Base-by-base conservation (phyloP, 139 green algal genomes). In the Chlorella sorokiniana region DNA sequence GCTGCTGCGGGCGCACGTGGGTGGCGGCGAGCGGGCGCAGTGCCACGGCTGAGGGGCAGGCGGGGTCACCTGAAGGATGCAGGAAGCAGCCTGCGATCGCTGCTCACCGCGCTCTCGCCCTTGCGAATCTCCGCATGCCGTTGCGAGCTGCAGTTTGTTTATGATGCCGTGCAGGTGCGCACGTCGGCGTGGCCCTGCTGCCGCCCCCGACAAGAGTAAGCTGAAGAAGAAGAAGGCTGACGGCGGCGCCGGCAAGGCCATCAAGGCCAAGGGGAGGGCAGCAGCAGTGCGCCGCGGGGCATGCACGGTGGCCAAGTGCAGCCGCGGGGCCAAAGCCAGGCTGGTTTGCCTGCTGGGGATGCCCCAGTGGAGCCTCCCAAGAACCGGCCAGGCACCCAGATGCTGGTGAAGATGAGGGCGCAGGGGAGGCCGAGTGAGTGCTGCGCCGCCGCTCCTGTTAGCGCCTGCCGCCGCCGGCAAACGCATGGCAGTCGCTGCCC, bases 161-260 rank as follows among this genome's bases (percentile, higher is more conserved):
- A 80, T 84, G 35, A 63, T 92, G 78, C 40, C 48, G 4, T 63
- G 76, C 77, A 82, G 91, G 88, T 16, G 92, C 91, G n/a, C 89
- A 96, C 78, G 93, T 98, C 52, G 95, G 95, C 14, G 94, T 98
- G 40, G 95, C 95, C 10, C 86, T 98, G 82, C 88, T 98, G 41
- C 61, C 89, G 27, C 89, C 89, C 41, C 81, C 37, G 65, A 85
- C 37, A 87, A 82, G 59, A 75, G 73, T 11, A 76, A 80, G 69
- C 18, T 56, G 38, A 87, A 88, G 82, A 48, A 71, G 52, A 44
- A 63, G 67, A 59, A 64, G 51, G 63, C 31, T 4, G 44, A 48
- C 1, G 8, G 33, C 8, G 54, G 42, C 20, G 7, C 35, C 20
- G 22, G 33, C 41, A 44, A 70, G 70, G 35, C 20, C 16, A 22